Conservation (phyloP, 2,329 filamentous ascomycete species). For the Paecilomyces variotii region DNA sequence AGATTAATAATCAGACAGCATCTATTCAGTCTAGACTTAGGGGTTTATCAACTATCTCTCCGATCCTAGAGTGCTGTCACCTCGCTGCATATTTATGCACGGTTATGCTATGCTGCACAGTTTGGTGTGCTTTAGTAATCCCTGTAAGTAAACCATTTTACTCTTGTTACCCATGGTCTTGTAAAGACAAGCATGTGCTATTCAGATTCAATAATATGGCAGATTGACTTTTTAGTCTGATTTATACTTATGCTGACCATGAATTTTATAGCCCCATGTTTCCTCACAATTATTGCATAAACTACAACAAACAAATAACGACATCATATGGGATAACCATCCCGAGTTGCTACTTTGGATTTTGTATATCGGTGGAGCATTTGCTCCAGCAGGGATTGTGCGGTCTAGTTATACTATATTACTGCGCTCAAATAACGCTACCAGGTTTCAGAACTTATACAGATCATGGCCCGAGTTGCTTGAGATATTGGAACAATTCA, state of each 20-base stretch:
- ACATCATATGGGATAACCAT: slow-evolving; percentile 25
- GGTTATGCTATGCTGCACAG: slow-evolving; percentile 32
- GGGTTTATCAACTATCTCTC: slow-evolving; percentile 12
- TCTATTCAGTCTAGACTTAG: slow-evolving; percentile 36
- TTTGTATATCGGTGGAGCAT: slow-evolving; percentile 31
- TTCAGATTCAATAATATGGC: too few species aligned
- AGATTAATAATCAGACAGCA: slow-evolving; percentile 35
- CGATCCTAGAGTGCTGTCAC: slow-evolving; percentile 26
- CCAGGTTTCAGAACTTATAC: slow-evolving; percentile 12
- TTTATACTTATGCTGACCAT: neutral
- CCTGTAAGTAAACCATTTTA: slow-evolving; percentile 25
- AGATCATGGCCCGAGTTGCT: slow-evolving; percentile 25
- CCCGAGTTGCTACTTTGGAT: slow-evolving; percentile 31
- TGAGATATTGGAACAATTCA: slow-evolving; percentile 25
- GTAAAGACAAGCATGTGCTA: neutral
- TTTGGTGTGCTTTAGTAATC: slow-evolving; percentile 32
- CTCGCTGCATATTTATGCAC: slow-evolving; percentile 38
- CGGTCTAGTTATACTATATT: slow-evolving; percentile 22
- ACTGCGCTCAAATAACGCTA: slow-evolving; percentile 6
- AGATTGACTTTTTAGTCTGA: too few species aligned
- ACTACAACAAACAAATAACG: slow-evolving; percentile 19
- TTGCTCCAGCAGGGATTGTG: slow-evolving; percentile 21
- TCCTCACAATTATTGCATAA: slow-evolving; percentile 23
- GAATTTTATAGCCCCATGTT: slow-evolving; percentile 2
- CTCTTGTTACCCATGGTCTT: slow-evolving; percentile 6